phyloP scores from a whole-genome alignment of 306 rosid species.

The Mimosa pudica region DNA sequence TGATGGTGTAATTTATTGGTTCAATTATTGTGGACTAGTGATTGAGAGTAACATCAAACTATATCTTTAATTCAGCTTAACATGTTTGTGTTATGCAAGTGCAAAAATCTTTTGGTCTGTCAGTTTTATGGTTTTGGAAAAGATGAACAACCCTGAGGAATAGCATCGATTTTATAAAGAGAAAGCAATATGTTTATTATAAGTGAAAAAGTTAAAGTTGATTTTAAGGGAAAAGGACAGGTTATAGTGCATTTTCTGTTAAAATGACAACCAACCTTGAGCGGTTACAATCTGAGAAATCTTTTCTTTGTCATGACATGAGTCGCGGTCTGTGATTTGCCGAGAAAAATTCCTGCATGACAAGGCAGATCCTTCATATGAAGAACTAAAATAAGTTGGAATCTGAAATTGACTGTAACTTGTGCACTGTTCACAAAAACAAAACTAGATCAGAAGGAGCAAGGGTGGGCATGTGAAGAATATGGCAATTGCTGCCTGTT shows the following conservation, averaged over 20 bases:
- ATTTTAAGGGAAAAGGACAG: not conserved
- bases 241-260: not conserved
- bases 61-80: constrained; percentile 6
- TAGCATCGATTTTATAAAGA: not conserved
- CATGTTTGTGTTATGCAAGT: not conserved
- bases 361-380: not conserved
- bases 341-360: not conserved
- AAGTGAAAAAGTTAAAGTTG: not conserved
- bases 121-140: not conserved
- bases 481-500: not conserved
- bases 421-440: not conserved
- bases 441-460: not conserved
- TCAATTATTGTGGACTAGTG: not conserved
- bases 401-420: not conserved
- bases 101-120: not conserved
- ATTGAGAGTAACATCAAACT: constrained; percentile 13
- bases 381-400: not conserved
- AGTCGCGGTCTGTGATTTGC: not conserved
- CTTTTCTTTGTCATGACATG: not conserved
- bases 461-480: not conserved
- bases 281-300: not conserved
- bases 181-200: not conserved
- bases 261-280: not conserved
- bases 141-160: not conserved
- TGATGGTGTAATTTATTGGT: constrained; percentile 18